A percentile compares a stretch with the other conserved stretches of the same genome.
These are phyloP conservation scores for Boletus eberwhitei DNA, from an alignment of 768 basidiomycete species.

Conservation along the genomic window DNA sequence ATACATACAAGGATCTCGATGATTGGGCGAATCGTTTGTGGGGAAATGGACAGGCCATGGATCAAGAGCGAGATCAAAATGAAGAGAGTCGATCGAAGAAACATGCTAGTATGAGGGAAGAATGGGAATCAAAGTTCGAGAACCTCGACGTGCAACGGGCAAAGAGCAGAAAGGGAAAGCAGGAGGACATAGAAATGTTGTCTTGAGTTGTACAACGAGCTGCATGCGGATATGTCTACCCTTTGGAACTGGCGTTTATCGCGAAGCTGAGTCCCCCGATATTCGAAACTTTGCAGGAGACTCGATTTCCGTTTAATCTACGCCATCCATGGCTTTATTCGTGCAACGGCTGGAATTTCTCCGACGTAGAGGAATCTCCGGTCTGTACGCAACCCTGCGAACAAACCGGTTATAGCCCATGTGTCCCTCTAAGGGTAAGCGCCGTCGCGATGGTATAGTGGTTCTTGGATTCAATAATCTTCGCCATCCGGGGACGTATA, in stretches of 20 bases:
- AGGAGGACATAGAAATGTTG: constrained; percentile 26
- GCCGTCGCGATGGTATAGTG: not conserved
- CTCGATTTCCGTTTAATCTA: not conserved
- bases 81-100: constrained; percentile 37
- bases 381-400: not conserved
- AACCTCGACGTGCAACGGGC: constrained; percentile 18
- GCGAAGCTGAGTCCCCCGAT: not conserved
- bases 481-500: not conserved
- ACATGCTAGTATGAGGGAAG: constrained; percentile 33
- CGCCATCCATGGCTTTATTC: not conserved
- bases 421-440: not conserved
- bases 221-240: not conserved
- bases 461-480: not conserved
- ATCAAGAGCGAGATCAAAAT: constrained; percentile 19
- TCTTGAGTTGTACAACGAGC: constrained; percentile 5
- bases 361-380: not conserved
- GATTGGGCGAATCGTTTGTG: constrained; percentile 43
- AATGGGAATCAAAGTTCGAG: constrained; percentile 44
- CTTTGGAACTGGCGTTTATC: not conserved
- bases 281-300: not conserved
- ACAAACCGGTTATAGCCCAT: not conserved
- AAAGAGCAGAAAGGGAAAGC: constrained; percentile 21
- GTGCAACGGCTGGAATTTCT: not conserved
- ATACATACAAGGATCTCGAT: constrained; percentile 46
- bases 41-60: constrained; percentile 39